Evolutionary conservation across 2,329 filamentous ascomycete species (phyloP).

Genomic region (Ceratocystis colombiana): DNA sequence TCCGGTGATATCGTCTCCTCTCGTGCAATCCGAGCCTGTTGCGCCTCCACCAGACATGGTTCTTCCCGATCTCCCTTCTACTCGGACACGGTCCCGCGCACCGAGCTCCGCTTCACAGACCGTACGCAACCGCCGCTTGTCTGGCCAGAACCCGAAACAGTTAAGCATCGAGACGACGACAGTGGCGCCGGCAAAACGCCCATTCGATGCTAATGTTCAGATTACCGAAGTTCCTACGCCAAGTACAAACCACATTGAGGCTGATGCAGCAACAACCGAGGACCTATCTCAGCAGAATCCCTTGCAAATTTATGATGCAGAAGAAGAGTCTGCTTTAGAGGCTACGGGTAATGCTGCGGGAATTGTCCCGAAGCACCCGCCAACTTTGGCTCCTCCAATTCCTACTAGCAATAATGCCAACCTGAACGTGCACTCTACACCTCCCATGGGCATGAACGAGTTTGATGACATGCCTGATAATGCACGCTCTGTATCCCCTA

Average conservation of each 20-base stretch:
- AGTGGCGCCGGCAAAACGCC: constrained; percentile 2
- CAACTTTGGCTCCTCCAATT: constrained; percentile 19
- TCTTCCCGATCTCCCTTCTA: constrained; percentile 10
- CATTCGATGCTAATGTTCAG: constrained; percentile 27
- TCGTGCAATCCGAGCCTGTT: not conserved
- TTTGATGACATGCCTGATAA: constrained; percentile 30
- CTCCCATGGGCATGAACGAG: constrained; percentile 19
- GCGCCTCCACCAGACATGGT: constrained; percentile 11
- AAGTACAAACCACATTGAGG: constrained; percentile 1
- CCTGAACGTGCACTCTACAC: constrained; percentile 20
- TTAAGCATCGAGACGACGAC: constrained; percentile 72
- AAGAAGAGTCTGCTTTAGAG: constrained; percentile 7
- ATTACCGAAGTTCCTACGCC: constrained; percentile 21
- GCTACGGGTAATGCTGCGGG: constrained; percentile 12
- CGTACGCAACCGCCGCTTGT: constrained; percentile 67
- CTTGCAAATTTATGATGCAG: constrained; percentile 16
- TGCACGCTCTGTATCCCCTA: constrained; percentile 44
- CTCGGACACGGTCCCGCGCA: constrained; percentile 19
- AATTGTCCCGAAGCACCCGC: constrained; percentile 19
- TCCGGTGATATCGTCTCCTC: not conserved
- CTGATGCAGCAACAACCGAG: not conserved
- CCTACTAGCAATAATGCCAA: not conserved
- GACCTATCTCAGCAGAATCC: constrained; percentile 12
- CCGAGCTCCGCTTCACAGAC: constrained; percentile 32
- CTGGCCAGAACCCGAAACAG: constrained; percentile 68